Percentiles rank a stretch among this genome's conserved stretches.
phyloP scores from a whole-genome alignment of 1,139 yeast species.

The Taiozyma sp. region DNA sequence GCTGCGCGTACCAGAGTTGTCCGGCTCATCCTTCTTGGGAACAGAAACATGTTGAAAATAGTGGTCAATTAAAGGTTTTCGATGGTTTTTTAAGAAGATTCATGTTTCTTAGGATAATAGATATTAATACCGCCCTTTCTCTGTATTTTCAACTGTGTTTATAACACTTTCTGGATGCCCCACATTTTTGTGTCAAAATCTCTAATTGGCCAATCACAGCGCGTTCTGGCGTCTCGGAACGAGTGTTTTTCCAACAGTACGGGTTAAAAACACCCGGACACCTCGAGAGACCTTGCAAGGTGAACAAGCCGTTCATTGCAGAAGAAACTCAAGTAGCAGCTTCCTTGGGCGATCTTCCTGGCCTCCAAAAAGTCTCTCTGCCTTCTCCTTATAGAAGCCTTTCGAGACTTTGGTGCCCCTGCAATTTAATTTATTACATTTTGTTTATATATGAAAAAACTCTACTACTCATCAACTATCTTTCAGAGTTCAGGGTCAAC shows the following conservation, averaged over 20 bases:
- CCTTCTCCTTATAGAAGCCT: no score
- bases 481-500: no score
- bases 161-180: background rate
- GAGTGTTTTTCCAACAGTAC: background rate
- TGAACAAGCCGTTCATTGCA: no score
- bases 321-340: no score
- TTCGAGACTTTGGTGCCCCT: no score
- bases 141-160: background rate
- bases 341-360: no score
- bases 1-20: background rate
- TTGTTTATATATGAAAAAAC: no score
- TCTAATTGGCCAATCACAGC: background rate
- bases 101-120: background rate
- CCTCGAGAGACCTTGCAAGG: background rate
- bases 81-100: background rate
- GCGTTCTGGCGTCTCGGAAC: background rate
- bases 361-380: no score
- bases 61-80: background rate
- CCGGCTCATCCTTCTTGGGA: background rate
- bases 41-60: background rate
- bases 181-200: conserved; percentile 1
- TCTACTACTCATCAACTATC: no score
- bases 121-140: no score
- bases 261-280: background rate
- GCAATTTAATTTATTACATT: no score